phyloP scores from a whole-genome alignment of 139 green algal species.

The Coccomyxa sp. region DNA sequence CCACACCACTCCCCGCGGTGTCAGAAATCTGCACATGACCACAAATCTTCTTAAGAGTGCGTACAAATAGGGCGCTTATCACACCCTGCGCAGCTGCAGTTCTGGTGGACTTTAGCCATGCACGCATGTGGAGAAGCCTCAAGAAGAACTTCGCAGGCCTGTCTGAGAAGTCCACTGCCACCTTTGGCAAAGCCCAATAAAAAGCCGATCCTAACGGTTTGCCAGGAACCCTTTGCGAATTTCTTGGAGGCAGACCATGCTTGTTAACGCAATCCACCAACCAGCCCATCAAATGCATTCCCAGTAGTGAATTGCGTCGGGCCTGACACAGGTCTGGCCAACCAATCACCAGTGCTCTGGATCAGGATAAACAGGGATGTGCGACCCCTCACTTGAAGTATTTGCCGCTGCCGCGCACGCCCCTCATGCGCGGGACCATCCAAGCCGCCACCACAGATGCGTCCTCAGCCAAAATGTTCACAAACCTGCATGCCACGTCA shows the following conservation, averaged over 20 bases:
- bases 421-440: slow-evolving; percentile 38
- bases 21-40: slow-evolving; percentile 27
- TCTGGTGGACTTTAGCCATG: not conserved
- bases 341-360: not conserved
- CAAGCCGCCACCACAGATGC: slow-evolving; percentile 28
- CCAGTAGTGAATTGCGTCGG: not conserved
- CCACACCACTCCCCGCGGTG: slow-evolving; percentile 9
- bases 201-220: too few relatives aligned
- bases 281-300: not conserved
- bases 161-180: not conserved
- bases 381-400: slow-evolving; percentile 25
- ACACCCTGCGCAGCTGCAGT: not conserved
- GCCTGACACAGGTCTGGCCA: not conserved
- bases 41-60: not conserved
- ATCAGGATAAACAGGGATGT: not conserved
- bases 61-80: not conserved
- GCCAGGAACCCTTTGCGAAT: too few relatives aligned
- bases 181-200: not conserved
- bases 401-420: slow-evolving; percentile 26
- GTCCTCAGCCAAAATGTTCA: slow-evolving; percentile 48
- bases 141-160: too few relatives aligned
- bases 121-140: not conserved
- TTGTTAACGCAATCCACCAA: too few relatives aligned
- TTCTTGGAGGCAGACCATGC: too few relatives aligned
- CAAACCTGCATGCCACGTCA: slow-evolving; percentile 3